Conservation (phyloP, 139 green algal species). For the Chlamydomonas applanata region DNA sequence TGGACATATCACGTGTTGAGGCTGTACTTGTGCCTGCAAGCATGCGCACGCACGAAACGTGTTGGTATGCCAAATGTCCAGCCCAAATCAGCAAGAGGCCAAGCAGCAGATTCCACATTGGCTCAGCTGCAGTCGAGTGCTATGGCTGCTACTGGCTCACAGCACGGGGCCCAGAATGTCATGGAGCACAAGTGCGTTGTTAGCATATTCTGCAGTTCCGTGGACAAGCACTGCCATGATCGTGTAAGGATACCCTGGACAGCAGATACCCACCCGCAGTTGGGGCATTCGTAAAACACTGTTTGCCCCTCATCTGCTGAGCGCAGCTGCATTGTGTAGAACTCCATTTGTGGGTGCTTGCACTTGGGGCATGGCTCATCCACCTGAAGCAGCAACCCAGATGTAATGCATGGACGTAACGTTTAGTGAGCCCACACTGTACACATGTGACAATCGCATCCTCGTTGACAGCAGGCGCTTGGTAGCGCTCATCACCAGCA, state of each 20-base stretch:
- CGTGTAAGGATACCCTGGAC: neutral
- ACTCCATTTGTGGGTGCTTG: constrained; percentile 73
- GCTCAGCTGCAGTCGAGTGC: neutral
- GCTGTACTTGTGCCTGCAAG: constrained; percentile 52
- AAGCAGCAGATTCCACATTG: neutral
- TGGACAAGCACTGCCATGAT: neutral
- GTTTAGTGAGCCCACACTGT: too few species aligned
- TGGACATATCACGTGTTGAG: constrained; percentile 41
- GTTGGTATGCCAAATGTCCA: too few species aligned
- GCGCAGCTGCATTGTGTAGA: constrained; percentile 91
- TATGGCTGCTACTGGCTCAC: too few species aligned
- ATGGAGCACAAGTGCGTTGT: neutral
- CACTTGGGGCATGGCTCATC: constrained; percentile 86
- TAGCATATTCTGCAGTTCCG: neutral
- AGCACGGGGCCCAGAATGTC: too few species aligned
- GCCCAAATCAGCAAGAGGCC: too few species aligned
- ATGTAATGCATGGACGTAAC: too few species aligned
- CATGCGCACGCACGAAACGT: too few species aligned
- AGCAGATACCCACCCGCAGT: constrained; percentile 53
- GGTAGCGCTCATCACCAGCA: too few species aligned
- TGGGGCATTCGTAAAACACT: constrained; percentile 89
- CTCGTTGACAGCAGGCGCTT: too few species aligned
- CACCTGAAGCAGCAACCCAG: constrained; percentile 28
- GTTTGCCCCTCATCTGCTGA: constrained; percentile 91
- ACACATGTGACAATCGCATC: too few species aligned